Conservation (phyloP, 768 basidiomycete species). For the Gyrodon lividus region DNA sequence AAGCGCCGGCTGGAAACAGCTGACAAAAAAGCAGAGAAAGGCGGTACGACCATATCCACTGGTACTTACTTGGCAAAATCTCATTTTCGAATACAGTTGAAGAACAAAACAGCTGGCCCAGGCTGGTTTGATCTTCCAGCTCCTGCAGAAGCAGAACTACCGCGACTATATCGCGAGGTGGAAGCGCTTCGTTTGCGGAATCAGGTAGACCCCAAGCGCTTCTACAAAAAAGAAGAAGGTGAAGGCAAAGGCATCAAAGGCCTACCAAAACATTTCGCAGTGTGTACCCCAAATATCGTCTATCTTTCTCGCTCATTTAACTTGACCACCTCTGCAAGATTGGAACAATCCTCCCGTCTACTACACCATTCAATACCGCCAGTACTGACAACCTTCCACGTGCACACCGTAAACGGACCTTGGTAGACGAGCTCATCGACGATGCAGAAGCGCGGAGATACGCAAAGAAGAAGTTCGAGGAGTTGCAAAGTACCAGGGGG, state of each 20-base stretch:
- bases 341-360: constrained; percentile 71
- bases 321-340: constrained; percentile 45
- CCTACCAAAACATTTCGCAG: constrained; percentile 88
- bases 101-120: constrained; percentile 70
- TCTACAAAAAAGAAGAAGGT: constrained; percentile 84
- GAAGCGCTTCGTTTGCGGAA: constrained; percentile 85
- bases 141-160: constrained; percentile 75
- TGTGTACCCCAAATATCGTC: constrained; percentile 36
- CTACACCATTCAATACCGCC: constrained; percentile 69
- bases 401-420: constrained; percentile 70
- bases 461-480: constrained; percentile 89
- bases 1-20: constrained; percentile 58
- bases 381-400: constrained; percentile 70
- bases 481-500: constrained; percentile 65
- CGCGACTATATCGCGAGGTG: constrained; percentile 78
- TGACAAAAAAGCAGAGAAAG: constrained; percentile 73
- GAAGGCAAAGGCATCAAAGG: constrained; percentile 84
- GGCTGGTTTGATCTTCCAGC: constrained; percentile 90
- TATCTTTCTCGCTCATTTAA: constrained; percentile 3
- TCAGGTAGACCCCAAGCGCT: constrained; percentile 89
- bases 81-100: constrained; percentile 44
- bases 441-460: constrained; percentile 85
- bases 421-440: constrained; percentile 87
- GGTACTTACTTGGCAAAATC: background rate
- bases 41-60: constrained; percentile 44